Evolutionary conservation across 352 stramenopile species (phyloP), one percentile per base, ranked within the genome.

Genomic region (Thraustochytrium sp.): DNA sequence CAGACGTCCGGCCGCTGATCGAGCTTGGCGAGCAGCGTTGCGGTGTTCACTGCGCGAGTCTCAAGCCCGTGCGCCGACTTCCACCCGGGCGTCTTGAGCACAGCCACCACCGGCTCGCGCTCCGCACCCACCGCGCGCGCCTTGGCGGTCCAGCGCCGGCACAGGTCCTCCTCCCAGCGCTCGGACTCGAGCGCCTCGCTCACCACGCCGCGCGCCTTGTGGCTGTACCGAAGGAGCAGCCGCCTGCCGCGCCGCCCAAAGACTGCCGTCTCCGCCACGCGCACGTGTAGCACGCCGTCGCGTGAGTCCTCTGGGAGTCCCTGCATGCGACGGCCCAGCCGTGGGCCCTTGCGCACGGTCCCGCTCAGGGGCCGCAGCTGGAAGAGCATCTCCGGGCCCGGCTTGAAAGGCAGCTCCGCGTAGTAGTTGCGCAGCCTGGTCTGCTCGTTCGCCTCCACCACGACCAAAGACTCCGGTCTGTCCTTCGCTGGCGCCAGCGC

Each of bases 51-150:
- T 26, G 29, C 29, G 4, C 40, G 42, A 8, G 44, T 75, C 11
- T 63, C 34, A 2, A 23, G 13, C 8, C 31, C 36, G 8, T 80
- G 44, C 2, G 11, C 3, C 29, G 76, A 29, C 2, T 18, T 21
- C 68, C 68, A 80, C 13, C 11, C 63, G 9, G 68, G 23, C 13
- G 63, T 26, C 51, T 80, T 80, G 23, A 75, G 68, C 18, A 80
- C 34, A 5, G 48, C 68, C 18, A 63, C 68, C 38, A 80, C n/a
- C 9, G 68, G 68, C 2, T 80, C 42, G 21, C 18, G 3, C 44
- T 80, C 68, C 23, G 21, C 31, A 3, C 68, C 68, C 1, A 80
- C 31, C 1, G 31, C 23, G 18, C 51, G 37, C 26, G 46, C 68
- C 23, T 40, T 23, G 18, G 34, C 48, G 23, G 18, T 5, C 68